Conservation (phyloP, 1,284 basidiomycete species). For the Austropuccinia psidii region DNA sequence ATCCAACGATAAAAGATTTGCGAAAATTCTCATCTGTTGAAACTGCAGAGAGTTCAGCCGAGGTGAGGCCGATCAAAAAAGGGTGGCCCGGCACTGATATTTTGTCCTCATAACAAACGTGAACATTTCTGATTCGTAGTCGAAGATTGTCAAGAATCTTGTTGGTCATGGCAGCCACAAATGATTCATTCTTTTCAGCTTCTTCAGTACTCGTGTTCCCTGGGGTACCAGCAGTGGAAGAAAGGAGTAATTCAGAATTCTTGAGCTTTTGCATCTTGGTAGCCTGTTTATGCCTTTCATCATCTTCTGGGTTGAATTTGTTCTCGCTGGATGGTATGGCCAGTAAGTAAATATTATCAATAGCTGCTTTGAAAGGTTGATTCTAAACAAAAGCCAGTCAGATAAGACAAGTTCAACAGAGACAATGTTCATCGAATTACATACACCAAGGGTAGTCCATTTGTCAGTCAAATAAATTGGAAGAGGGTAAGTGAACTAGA, state of each 20-base stretch:
- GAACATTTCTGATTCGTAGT: conserved; percentile 88
- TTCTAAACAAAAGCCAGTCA: conserved; percentile 1
- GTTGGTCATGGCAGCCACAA: conserved; percentile 73
- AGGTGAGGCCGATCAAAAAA: conserved; percentile 83
- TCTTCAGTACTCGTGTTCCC: too few species aligned
- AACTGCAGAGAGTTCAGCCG: conserved; percentile 86
- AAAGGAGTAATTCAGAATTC: conserved; percentile 33
- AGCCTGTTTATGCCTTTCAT: conserved; percentile 34
- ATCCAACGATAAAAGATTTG: conserved; percentile 90
- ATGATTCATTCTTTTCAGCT: conserved; percentile 67
- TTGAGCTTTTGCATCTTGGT: conserved; percentile 35
- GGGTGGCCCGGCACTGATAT: conserved; percentile 93
- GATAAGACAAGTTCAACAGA: too few species aligned
- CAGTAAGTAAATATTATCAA: conserved; percentile 36
- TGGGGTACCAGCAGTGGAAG: background rate
- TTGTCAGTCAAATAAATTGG: too few species aligned
- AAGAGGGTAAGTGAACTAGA: too few species aligned
- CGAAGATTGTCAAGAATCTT: conserved; percentile 97
- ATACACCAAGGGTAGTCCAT: conserved; percentile 28
- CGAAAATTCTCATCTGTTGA: conserved; percentile 89
- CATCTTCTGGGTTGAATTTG: conserved; percentile 35
- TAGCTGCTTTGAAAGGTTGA: conserved; percentile 35
- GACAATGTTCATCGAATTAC: too few species aligned
- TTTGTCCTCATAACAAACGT: conserved; percentile 92
- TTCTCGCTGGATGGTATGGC: conserved; percentile 30